Percentiles rank a stretch among this genome's conserved stretches.
These are phyloP conservation scores for Coemansia aciculifera DNA, from an alignment of 192 early-diverging fungal genomes.

Conservation along the genomic window DNA sequence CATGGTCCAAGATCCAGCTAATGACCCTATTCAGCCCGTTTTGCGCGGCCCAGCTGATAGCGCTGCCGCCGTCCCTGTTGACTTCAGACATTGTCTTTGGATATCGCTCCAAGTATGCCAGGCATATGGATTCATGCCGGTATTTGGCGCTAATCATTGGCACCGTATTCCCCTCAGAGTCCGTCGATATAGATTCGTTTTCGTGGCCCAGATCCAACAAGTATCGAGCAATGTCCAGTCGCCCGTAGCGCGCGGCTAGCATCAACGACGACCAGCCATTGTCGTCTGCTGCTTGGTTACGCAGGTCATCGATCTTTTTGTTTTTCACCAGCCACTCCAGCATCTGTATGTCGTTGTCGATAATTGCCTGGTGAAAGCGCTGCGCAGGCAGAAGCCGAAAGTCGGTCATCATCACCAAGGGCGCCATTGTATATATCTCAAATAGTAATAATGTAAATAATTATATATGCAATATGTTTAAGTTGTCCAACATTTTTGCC, in stretches of 20 bases:
- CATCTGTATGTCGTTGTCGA: slow-evolving; percentile 44
- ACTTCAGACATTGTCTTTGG: slow-evolving; percentile 51
- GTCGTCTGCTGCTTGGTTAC: slow-evolving; percentile 37
- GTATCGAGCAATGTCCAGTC: slow-evolving; percentile 34
- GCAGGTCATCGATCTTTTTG: slow-evolving; percentile 40
- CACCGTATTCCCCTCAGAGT: slow-evolving; percentile 43
- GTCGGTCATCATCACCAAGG: slow-evolving; percentile 33
- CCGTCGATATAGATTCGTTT: slow-evolving; percentile 32
- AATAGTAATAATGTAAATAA: not conserved
- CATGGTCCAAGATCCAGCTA: slow-evolving; percentile 42
- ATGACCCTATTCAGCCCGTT: slow-evolving; percentile 48
- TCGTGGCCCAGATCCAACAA: slow-evolving; percentile 47
- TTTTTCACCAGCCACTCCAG: slow-evolving; percentile 38
- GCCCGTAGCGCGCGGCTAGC: slow-evolving; percentile 48
- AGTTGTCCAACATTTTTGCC: not conserved
- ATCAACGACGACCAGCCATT: slow-evolving; percentile 50
- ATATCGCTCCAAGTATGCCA: slow-evolving; percentile 35
- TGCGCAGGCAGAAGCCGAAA: slow-evolving; percentile 38
- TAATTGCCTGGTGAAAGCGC: slow-evolving; percentile 41
- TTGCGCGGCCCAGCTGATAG: slow-evolving; percentile 47
- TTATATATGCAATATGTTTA: not conserved
- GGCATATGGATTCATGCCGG: slow-evolving; percentile 41
- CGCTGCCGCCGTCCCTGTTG: slow-evolving; percentile 46
- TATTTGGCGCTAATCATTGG: slow-evolving; percentile 53
- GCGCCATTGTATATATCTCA: slow-evolving; percentile 13